phyloP scores from a whole-genome alignment of 2,329 filamentous ascomycete species.

The Aspergillus alliaceus region DNA sequence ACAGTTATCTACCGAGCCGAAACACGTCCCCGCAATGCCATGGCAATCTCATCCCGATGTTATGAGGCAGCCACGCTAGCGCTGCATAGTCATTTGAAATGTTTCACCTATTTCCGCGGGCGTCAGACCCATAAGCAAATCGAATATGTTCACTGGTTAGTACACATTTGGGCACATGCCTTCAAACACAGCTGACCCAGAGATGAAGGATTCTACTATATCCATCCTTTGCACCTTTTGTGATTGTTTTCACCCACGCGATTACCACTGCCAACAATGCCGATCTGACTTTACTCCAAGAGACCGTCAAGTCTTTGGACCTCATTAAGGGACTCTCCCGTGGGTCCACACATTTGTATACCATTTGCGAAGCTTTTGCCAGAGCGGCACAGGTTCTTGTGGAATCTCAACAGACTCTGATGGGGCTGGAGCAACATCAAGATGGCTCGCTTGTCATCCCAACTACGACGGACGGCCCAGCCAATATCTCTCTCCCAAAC shows the following conservation, averaged over 20 bases:
- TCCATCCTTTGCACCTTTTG: slow-evolving; percentile 27
- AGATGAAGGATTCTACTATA: slow-evolving; percentile 23
- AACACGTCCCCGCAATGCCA: slow-evolving; percentile 20
- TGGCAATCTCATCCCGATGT: slow-evolving; percentile 27
- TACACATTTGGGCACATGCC: background rate
- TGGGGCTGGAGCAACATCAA: slow-evolving; percentile 21
- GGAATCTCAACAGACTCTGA: slow-evolving; percentile 21
- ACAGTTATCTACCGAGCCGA: slow-evolving; percentile 27
- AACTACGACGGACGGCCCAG: slow-evolving; percentile 9
- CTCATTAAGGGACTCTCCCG: slow-evolving; percentile 22
- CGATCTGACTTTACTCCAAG: slow-evolving; percentile 24
- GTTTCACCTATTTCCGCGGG: slow-evolving; percentile 25
- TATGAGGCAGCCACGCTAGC: slow-evolving; percentile 26
- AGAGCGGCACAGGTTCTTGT: slow-evolving; percentile 25
- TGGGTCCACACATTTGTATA: slow-evolving; percentile 20
- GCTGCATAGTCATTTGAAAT: slow-evolving; percentile 27
- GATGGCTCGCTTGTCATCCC: slow-evolving; percentile 25
- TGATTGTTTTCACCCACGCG: slow-evolving; percentile 30
- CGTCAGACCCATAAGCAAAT: slow-evolving; percentile 26
- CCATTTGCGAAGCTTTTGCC: slow-evolving; percentile 24
- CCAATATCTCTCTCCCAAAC: slow-evolving; percentile 24
- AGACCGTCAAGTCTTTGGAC: slow-evolving; percentile 21
- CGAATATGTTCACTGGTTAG: slow-evolving; percentile 29
- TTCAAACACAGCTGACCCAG: background rate
- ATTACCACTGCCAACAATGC: slow-evolving; percentile 22